phyloP scores from a whole-genome alignment of 176 grass and related monocot genomes.

The Oryza nivara region DNA sequence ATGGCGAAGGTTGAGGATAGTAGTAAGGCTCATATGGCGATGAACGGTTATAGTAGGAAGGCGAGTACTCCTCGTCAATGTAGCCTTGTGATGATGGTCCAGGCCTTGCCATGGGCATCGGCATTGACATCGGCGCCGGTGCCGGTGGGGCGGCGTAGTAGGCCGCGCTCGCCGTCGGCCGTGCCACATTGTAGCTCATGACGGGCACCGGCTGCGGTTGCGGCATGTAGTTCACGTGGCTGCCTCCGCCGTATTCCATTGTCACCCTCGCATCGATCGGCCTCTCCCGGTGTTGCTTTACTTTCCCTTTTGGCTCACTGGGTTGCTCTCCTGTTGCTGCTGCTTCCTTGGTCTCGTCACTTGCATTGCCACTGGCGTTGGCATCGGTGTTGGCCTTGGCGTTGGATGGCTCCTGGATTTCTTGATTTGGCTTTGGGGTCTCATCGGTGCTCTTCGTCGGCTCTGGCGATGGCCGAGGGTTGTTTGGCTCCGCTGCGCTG shows the following conservation, averaged over 20 bases:
- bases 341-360: neutral
- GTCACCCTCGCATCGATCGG: slow-evolving; percentile 52
- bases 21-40: slow-evolving; percentile 50
- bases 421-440: neutral
- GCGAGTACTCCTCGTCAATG: slow-evolving; percentile 49
- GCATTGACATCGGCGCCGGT: neutral
- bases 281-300: slow-evolving; percentile 20
- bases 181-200: slow-evolving; percentile 63
- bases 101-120: slow-evolving; percentile 18
- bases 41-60: slow-evolving; percentile 42
- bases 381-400: neutral
- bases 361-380: neutral
- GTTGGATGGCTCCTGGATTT: slow-evolving; percentile 15
- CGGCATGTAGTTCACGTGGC: slow-evolving; percentile 15
- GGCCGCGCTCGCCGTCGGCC: slow-evolving; percentile 52
- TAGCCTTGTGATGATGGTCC: slow-evolving; percentile 48
- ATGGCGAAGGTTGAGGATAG: slow-evolving; percentile 42
- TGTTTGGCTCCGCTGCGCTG: slow-evolving; percentile 24
- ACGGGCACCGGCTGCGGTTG: slow-evolving; percentile 28
- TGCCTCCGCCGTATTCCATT: slow-evolving; percentile 25
- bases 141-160: slow-evolving; percentile 55
- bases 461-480: slow-evolving; percentile 10
- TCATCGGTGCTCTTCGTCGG: slow-evolving; percentile 18
- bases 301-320: slow-evolving; percentile 19
- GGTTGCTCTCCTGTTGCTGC: neutral